A percentile compares a stretch with the other conserved stretches of the same genome.
These are phyloP conservation scores for Eucalyptus decipiens DNA, from an alignment of 345 rosid species.

Conservation along the genomic window DNA sequence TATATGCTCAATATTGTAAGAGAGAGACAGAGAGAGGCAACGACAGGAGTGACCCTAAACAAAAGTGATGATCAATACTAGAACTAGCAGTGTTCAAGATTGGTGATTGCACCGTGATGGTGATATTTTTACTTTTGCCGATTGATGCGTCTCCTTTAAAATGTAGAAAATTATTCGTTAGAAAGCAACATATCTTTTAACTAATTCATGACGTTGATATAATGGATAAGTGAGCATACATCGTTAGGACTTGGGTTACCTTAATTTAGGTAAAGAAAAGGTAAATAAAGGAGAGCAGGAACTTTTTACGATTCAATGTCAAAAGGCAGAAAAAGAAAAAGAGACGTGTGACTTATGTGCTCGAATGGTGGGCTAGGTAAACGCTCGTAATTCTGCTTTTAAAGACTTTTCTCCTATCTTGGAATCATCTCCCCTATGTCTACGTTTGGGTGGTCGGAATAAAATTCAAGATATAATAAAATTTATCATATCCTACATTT, in stretches of 20 bases:
- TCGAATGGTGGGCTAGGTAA: not conserved
- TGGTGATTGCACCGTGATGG: rapidly evolving
- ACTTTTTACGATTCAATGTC: not conserved
- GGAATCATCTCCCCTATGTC: rapidly evolving
- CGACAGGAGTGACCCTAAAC: not conserved
- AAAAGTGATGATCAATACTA: not conserved
- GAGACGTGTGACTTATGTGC: not conserved
- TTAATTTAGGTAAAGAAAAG: not conserved
- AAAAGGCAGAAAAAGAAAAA: not conserved
- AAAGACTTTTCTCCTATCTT: not conserved
- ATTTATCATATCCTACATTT: rapidly evolving
- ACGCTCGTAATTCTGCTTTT: not conserved
- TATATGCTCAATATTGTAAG: not conserved
- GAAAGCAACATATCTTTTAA: not conserved
- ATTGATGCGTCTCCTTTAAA: not conserved
- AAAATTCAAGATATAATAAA: rapidly evolving
- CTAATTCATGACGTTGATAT: not conserved
- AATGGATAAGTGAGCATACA: not conserved
- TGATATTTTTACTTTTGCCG: rapidly evolving
- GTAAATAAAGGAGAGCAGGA: not conserved
- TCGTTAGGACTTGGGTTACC: not conserved
- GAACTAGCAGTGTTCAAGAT: not conserved
- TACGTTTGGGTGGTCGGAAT: rapidly evolving
- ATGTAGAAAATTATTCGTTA: not conserved
- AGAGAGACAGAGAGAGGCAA: not conserved